Evolutionary conservation across 1,284 basidiomycete species (phyloP), one percentile per base, ranked within the genome.

Genomic region (Takashimella tepidaria): DNA sequence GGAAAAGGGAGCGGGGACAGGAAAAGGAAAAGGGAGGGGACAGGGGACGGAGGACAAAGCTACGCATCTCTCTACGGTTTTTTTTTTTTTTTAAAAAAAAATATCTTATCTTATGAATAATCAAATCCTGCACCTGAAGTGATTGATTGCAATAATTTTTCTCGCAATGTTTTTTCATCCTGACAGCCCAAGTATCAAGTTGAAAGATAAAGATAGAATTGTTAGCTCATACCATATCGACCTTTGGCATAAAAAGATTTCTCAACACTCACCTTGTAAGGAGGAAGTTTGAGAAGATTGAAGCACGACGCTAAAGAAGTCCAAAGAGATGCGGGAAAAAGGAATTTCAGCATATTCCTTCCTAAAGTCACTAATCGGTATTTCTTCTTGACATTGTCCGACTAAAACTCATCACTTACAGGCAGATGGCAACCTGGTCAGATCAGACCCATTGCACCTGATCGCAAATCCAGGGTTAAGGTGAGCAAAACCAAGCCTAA

Each of bases 51-150:
- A n/a, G n/a, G n/a, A n/a, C n/a, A n/a, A n/a, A n/a, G n/a, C n/a
- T n/a, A n/a, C n/a, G n/a, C n/a, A n/a, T n/a, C n/a, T n/a, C n/a
- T n/a, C n/a, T n/a, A n/a, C n/a, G n/a, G n/a, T n/a, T n/a, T n/a
- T n/a, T n/a, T n/a, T n/a, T n/a, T n/a, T n/a, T n/a, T n/a, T n/a
- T n/a, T n/a, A n/a, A n/a, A n/a, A n/a, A 40, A 11, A 40, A 40
- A 40, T 19, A 40, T 11, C n/a, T 11, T 19, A 40, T 40, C 26
- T 55, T 73, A 92, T 5, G 88, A 92, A 54, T 93, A 78, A 75
- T 96, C 89, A 61, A 96, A 96, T 0, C 91, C 92, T 5, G 89
- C 89, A 26, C 85, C 85, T 0, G 88, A 83, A 46, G 81, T 86
- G 66, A 95, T 89, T 3, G 92, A 88, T 66, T 91, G 86, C 11